Evolutionary conservation across 2,329 filamentous ascomycete genomes (phyloP).

Genomic region (Aphanoascus verrucosus): DNA sequence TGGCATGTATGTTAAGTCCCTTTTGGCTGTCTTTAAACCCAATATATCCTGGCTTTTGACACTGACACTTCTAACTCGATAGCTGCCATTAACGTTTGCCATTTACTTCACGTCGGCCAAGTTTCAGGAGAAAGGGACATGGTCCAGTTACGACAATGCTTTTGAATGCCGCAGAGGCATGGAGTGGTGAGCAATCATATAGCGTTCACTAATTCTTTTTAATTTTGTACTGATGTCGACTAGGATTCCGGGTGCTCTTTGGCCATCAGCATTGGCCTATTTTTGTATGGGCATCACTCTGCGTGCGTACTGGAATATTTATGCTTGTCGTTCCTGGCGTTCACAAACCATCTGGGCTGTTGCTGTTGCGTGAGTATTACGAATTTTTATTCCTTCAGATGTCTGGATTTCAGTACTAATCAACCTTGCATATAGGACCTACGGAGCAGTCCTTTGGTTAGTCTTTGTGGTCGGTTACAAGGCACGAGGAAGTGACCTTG

Average conservation of each 20-base stretch:
- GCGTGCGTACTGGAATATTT: slow-evolving; percentile 46
- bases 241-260: slow-evolving; percentile 53
- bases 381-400: slow-evolving; percentile 22
- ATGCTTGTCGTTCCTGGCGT: slow-evolving; percentile 53
- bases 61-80: neutral
- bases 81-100: slow-evolving; percentile 46
- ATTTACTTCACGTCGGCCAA: slow-evolving; percentile 51
- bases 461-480: neutral
- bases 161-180: slow-evolving; percentile 41
- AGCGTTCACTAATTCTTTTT: neutral
- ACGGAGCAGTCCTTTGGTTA: slow-evolving; percentile 3
- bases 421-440: neutral
- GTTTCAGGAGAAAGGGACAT: slow-evolving; percentile 49
- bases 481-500: neutral
- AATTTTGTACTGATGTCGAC: slow-evolving; percentile 1
- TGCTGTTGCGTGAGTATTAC: slow-evolving; percentile 27
- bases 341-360: slow-evolving; percentile 44
- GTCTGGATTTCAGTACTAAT: neutral
- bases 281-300: slow-evolving; percentile 50
- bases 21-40: neutral
- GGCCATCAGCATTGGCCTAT: slow-evolving; percentile 56
- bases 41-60: neutral
- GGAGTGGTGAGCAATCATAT: slow-evolving; percentile 45
- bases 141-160: slow-evolving; percentile 38
- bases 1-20: slow-evolving; percentile 20